A percentile compares a stretch with the other conserved stretches of the same genome.
Evolutionary conservation across 306 rosid genomes (phyloP).

Genomic region (Prunus fruticosa): DNA sequence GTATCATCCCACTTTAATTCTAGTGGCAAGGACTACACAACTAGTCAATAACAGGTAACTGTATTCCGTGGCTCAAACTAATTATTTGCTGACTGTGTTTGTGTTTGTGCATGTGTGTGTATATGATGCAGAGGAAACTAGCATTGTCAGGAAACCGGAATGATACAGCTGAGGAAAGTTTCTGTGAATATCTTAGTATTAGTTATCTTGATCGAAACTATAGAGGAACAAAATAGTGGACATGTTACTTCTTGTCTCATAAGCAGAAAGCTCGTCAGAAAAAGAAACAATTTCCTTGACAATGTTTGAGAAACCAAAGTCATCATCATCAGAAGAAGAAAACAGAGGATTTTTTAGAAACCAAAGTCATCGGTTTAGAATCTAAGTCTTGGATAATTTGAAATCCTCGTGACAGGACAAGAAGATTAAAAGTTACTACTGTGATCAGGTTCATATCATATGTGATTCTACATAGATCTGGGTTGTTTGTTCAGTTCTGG

Average conservation of each 20-base stretch:
- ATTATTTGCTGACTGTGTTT: neutral
- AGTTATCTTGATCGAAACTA: neutral
- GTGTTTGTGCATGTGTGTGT: no score
- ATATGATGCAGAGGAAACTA: no score
- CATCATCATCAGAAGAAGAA: no score
- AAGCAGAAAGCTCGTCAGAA: neutral
- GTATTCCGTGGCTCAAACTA: neutral
- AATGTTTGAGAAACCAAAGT: no score
- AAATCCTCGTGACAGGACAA: no score
- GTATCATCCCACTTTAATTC: neutral
- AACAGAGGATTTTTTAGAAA: neutral
- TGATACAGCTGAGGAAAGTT: neutral
- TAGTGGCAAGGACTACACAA: neutral
- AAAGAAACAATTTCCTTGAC: neutral
- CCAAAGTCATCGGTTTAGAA: neutral
- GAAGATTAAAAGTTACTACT: no score
- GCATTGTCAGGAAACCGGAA: no score
- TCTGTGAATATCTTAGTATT: neutral
- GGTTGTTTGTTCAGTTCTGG: neutral
- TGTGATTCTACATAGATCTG: neutral
- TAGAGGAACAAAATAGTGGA: neutral
- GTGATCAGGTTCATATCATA: neutral
- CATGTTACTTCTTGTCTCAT: neutral
- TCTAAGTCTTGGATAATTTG: neutral
- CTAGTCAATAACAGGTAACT: neutral